phyloP scores from a whole-genome alignment of 257 asterid genomes.

The Jacaranda copaia region DNA sequence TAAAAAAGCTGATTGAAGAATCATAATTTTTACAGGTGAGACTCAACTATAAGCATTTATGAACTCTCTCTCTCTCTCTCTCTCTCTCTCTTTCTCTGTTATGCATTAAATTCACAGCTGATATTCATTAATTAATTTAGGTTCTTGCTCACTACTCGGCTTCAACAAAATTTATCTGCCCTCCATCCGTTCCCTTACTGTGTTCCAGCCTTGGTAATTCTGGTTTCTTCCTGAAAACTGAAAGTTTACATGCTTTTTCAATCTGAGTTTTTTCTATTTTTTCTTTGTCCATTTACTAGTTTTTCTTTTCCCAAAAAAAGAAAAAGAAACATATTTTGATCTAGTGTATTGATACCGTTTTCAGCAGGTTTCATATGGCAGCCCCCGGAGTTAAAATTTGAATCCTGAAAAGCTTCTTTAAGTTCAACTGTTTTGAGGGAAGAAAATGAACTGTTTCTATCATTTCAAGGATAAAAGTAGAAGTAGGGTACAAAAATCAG shows the following conservation, averaged over 20 bases:
- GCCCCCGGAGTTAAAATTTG: slow-evolving; percentile 17
- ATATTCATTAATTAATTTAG: neutral
- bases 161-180: neutral
- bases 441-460: slow-evolving; percentile 67
- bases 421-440: neutral
- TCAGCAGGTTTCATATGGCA: slow-evolving; percentile 33
- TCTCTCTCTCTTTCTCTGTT: neutral
- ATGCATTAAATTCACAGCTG: slow-evolving; percentile 19
- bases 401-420: slow-evolving; percentile 47
- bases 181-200: neutral
- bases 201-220: neutral
- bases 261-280: slow-evolving; percentile 10
- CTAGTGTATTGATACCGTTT: neutral
- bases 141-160: neutral
- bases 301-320: neutral
- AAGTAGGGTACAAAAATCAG: slow-evolving; percentile 69
- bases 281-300: neutral
- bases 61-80: neutral
- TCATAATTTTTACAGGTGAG: slow-evolving; percentile 25
- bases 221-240: slow-evolving; percentile 3
- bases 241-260: neutral
- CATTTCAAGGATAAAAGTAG: slow-evolving; percentile 64
- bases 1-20: neutral
- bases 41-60: slow-evolving; percentile 17
- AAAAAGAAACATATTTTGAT: neutral